Evolutionary conservation across 305 asterid species (phyloP).

Genomic region (Solanum aculeatissimum): DNA sequence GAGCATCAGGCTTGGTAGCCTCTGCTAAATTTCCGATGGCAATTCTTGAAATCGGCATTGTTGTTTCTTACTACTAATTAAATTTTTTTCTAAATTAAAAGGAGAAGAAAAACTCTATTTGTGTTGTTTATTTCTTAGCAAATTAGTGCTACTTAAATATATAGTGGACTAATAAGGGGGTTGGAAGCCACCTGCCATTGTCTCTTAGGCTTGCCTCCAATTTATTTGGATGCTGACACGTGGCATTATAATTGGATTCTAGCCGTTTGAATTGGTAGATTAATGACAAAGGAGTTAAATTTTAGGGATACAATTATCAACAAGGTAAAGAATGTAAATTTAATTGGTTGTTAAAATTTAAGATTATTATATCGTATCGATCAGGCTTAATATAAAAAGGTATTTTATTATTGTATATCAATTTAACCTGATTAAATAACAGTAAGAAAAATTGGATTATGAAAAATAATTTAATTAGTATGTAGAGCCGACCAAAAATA

Average conservation of each 20-base stretch:
- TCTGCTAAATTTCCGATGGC: conserved; percentile 42
- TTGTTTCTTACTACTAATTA: not conserved
- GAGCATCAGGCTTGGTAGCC: conserved; percentile 44
- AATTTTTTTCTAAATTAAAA: not conserved
- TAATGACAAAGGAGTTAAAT: not conserved
- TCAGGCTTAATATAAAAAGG: too few species aligned
- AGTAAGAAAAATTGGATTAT: not conserved
- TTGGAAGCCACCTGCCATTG: conserved; percentile 4
- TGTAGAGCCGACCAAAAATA: not conserved
- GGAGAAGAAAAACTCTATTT: not conserved
- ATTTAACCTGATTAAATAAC: not conserved
- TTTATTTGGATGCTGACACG: conserved; percentile 14
- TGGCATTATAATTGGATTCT: not conserved
- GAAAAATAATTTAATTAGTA: not conserved
- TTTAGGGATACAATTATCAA: too few species aligned
- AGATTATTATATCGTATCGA: not conserved
- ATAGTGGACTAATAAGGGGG: not conserved
- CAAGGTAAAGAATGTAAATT: too few species aligned
- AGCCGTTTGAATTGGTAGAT: not conserved
- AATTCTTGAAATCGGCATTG: conserved; percentile 43
- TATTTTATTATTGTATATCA: not conserved
- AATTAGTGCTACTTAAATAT: not conserved
- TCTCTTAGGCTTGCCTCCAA: conserved; percentile 19
- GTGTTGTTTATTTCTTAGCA: not conserved
- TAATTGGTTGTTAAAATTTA: not conserved